Evolutionary conservation across 345 rosid species (phyloP).

Genomic region (Acer negundo): DNA sequence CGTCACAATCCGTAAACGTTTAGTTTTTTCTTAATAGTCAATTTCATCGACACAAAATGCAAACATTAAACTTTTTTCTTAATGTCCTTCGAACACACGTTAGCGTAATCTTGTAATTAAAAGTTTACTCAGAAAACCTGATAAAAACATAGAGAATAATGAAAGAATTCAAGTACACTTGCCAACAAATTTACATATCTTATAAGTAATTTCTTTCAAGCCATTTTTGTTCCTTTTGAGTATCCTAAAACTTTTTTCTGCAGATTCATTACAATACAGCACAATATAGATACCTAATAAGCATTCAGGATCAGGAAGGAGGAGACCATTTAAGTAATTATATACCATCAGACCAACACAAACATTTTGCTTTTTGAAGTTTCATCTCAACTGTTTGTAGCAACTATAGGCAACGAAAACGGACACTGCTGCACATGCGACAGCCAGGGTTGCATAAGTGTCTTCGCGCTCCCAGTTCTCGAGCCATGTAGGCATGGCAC

Average conservation of each 20-base stretch:
- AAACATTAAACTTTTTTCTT: no score
- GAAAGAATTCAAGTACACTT: no score
- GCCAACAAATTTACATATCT: not conserved
- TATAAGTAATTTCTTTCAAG: slow-evolving; percentile 2
- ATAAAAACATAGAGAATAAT: not conserved
- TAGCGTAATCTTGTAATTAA: no score
- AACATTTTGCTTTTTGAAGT: not conserved
- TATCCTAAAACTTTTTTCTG: not conserved
- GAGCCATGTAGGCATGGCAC: slow-evolving; percentile 62
- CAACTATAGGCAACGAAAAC: slow-evolving; percentile 73
- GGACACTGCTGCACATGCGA: slow-evolving; percentile 74
- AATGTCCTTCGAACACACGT: no score
- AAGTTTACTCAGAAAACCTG: not conserved
- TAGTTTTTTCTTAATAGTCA: no score
- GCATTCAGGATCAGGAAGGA: not conserved
- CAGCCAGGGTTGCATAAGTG: slow-evolving; percentile 81
- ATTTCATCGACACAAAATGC: no score
- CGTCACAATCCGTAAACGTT: no score
- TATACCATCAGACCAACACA: not conserved
- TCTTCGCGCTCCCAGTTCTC: slow-evolving; percentile 93
- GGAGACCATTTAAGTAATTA: not conserved
- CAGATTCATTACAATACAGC: not conserved
- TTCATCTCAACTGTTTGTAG: slow-evolving; percentile 58
- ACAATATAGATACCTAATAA: not conserved
- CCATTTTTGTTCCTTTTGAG: not conserved